Evolutionary conservation across 2,329 filamentous ascomycete genomes (phyloP).

Genomic region (Akanthomyces dipterigenus): DNA sequence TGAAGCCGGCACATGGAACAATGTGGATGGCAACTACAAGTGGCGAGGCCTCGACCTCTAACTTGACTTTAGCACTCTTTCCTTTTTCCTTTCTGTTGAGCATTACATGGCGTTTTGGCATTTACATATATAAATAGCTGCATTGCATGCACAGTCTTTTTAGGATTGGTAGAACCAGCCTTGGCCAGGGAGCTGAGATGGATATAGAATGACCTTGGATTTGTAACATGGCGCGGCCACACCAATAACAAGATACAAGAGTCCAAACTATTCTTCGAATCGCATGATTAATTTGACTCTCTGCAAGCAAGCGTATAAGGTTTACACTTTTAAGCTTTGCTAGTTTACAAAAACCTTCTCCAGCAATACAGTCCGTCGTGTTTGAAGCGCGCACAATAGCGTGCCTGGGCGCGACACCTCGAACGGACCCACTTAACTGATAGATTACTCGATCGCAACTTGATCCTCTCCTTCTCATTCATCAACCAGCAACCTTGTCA

Average conservation of each 20-base stretch:
- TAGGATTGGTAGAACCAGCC: neutral
- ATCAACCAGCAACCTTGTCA: neutral
- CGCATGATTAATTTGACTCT: neutral
- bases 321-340: accelerated
- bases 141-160: neutral
- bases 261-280: neutral
- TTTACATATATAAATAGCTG: neutral
- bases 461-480: neutral
- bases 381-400: neutral
- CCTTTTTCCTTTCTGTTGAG: constrained; percentile 1
- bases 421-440: neutral
- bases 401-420: neutral
- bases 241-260: neutral
- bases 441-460: neutral
- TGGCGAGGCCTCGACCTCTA: constrained; percentile 36
- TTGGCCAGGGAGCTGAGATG: neutral
- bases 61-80: constrained; percentile 29
- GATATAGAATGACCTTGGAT: neutral
- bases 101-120: constrained; percentile 14
- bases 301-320: neutral
- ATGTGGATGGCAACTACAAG: constrained; percentile 65
- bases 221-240: neutral
- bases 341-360: too few species aligned
- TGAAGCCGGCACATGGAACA: constrained; percentile 58
- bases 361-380: too few species aligned